These are phyloP conservation scores for Phytophthora melonis DNA, from an alignment of 352 stramenopile genomes.

Conservation along the genomic window DNA sequence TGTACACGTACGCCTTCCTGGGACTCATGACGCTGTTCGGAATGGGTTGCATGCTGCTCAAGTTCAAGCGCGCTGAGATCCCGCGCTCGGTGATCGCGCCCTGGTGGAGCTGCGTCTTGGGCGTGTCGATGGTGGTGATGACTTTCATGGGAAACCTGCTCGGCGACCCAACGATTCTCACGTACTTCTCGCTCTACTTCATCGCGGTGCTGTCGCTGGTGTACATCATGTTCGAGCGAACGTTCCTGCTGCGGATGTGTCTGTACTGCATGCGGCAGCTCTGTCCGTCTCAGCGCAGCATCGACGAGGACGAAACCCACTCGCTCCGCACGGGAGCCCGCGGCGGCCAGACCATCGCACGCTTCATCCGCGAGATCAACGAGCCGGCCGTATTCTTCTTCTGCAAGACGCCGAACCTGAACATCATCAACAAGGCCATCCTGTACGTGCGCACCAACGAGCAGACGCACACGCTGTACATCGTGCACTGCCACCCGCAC, in stretches of 20 bases:
- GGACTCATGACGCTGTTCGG: conserved; percentile 95
- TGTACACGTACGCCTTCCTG: conserved; percentile 97
- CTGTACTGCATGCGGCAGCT: conserved; percentile 83
- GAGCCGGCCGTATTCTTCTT: conserved; percentile 95
- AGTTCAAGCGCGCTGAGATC: conserved; percentile 94
- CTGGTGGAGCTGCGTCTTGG: conserved; percentile 89
- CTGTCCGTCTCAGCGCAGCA: conserved; percentile 69
- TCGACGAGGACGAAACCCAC: conserved; percentile 53
- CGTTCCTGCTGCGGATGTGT: conserved; percentile 84
- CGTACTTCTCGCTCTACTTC: conserved; percentile 92
- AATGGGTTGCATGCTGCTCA: conserved; percentile 94
- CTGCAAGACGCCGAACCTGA: conserved; percentile 93
- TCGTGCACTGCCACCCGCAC: conserved; percentile 91
- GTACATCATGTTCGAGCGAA: conserved; percentile 91
- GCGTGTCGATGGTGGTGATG: conserved; percentile 82
- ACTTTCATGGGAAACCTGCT: conserved; percentile 90
- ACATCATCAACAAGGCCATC: conserved; percentile 96
- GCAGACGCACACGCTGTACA: conserved; percentile 91
- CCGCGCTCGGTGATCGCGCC: conserved; percentile 88
- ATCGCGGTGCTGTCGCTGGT: conserved; percentile 82
- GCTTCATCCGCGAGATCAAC: conserved; percentile 87
- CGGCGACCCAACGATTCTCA: conserved; percentile 87
- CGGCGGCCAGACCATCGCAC: conserved; percentile 87
- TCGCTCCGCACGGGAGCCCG: conserved; percentile 78
- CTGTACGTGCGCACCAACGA: conserved; percentile 96